Evolutionary conservation across 768 basidiomycete species (phyloP).

Genomic region (Tylopilus vinaceipallidus): DNA sequence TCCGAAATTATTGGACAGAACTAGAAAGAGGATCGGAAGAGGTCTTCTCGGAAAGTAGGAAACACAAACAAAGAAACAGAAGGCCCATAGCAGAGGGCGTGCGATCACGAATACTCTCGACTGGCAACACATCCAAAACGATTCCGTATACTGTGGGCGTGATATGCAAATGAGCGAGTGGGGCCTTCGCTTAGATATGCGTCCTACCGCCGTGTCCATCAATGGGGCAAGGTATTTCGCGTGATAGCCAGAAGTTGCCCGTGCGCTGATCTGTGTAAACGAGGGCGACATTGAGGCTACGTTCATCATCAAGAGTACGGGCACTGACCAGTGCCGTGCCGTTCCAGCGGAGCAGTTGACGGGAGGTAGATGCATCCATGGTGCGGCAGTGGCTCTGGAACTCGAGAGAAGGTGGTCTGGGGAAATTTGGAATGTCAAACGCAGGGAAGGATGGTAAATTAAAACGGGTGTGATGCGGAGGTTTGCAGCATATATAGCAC

Average conservation of each 20-base stretch:
- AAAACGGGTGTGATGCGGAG: not conserved
- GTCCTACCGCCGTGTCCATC: constrained; percentile 1
- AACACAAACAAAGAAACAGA: constrained; percentile 23
- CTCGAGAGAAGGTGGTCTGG: not conserved
- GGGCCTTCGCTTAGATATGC: not conserved
- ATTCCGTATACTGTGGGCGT: not conserved
- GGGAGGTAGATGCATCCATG: constrained; percentile 10
- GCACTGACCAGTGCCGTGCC: constrained; percentile 10
- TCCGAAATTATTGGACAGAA: constrained; percentile 23
- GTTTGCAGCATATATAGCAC: constrained; percentile 20
- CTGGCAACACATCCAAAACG: constrained; percentile 6
- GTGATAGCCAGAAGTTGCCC: not conserved
- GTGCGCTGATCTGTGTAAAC: constrained; percentile 6
- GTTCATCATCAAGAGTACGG: not conserved
- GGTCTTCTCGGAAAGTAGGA: not conserved
- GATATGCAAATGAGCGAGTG: not conserved
- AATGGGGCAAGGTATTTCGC: constrained; percentile 5
- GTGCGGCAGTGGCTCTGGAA: not conserved
- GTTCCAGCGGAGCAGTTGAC: not conserved
- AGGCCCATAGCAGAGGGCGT: constrained; percentile 12
- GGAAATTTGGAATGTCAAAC: not conserved
- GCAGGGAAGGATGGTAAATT: not conserved
- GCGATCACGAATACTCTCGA: not conserved
- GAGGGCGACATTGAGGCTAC: not conserved
- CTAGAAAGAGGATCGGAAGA: constrained; percentile 6